A percentile compares a stretch with the other conserved stretches of the same genome.
Evolutionary conservation across 208 protist species (phyloP).

Genomic region (Trypanosoma conorhini): DNA sequence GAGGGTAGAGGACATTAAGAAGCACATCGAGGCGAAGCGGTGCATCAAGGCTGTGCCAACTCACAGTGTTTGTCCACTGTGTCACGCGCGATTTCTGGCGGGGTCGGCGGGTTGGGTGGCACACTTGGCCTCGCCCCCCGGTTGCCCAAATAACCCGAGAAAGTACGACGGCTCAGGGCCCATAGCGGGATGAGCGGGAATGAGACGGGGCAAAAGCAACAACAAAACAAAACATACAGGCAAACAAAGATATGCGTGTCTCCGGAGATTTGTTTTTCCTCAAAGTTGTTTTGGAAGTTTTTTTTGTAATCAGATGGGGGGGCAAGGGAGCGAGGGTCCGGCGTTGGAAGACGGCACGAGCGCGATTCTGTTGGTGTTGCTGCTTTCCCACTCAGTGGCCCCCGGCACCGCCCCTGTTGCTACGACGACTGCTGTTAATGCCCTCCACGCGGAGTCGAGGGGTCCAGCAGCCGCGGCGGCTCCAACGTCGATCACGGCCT

Average conservation of each 20-base stretch:
- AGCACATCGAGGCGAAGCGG: constrained; percentile 55
- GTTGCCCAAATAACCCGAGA: constrained; percentile 87
- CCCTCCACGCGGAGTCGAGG: not conserved
- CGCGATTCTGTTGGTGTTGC: not conserved
- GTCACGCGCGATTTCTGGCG: constrained; percentile 70
- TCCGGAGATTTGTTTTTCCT: not conserved
- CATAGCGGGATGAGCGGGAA: constrained; percentile 9
- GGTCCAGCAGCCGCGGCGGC: not conserved
- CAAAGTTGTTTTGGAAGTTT: not conserved
- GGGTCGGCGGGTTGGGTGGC: constrained; percentile 74
- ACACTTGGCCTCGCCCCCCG: constrained; percentile 74
- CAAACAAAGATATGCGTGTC: not conserved
- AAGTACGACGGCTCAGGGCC: constrained; percentile 74
- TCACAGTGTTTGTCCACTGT: constrained; percentile 86
- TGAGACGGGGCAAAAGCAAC: not conserved
- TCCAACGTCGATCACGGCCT: not conserved
- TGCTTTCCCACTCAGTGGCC: not conserved
- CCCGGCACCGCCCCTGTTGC: not conserved
- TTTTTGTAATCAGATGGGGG: not conserved
- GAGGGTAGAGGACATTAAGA: constrained; percentile 67
- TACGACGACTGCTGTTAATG: too few species aligned
- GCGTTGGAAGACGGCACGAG: not conserved
- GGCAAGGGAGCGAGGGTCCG: not conserved
- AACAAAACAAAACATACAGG: too few species aligned
- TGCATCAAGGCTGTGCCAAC: constrained; percentile 76